Evolutionary conservation across 805 yeast genomes (phyloP).

Genomic region (Saccharomycopsis sp.): DNA sequence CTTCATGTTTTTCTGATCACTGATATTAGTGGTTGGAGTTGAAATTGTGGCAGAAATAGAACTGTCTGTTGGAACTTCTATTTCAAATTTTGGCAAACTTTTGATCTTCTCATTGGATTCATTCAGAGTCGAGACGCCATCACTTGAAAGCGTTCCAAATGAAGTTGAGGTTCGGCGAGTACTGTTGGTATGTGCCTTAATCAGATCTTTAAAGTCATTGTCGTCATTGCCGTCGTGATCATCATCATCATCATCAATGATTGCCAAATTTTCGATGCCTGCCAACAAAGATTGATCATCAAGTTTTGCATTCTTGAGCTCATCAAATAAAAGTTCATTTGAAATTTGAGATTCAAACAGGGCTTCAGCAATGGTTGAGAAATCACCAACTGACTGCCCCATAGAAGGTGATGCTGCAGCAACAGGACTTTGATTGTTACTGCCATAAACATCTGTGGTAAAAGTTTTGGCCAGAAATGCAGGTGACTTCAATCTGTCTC

Average conservation of each 20-base stretch:
- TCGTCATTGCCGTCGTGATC: constrained; percentile 28
- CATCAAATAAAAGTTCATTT: constrained; percentile 68
- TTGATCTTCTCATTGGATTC: too few species aligned
- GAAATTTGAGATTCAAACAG: constrained; percentile 28
- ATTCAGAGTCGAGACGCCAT: too few species aligned
- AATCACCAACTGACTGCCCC: neutral
- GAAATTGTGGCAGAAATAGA: too few species aligned
- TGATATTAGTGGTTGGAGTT: constrained; percentile 3
- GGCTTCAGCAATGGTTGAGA: constrained; percentile 4
- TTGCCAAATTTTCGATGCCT: too few species aligned
- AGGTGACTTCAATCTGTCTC: constrained; percentile 19
- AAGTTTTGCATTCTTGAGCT: too few species aligned
- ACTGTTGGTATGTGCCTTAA: too few species aligned
- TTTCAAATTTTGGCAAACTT: too few species aligned
- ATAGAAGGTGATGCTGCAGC: neutral
- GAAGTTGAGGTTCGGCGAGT: too few species aligned
- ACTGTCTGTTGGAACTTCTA: too few species aligned
- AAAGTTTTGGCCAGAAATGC: constrained; percentile 18
- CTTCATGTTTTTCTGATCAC: neutral
- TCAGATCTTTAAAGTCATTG: neutral
- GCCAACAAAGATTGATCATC: too few species aligned
- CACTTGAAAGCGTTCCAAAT: too few species aligned
- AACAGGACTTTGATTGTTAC: neutral
- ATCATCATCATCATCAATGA: constrained; percentile 22
- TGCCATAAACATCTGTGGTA: constrained; percentile 16